phyloP scores from a whole-genome alignment of 805 yeast genomes.

The Candida verbasci region DNA sequence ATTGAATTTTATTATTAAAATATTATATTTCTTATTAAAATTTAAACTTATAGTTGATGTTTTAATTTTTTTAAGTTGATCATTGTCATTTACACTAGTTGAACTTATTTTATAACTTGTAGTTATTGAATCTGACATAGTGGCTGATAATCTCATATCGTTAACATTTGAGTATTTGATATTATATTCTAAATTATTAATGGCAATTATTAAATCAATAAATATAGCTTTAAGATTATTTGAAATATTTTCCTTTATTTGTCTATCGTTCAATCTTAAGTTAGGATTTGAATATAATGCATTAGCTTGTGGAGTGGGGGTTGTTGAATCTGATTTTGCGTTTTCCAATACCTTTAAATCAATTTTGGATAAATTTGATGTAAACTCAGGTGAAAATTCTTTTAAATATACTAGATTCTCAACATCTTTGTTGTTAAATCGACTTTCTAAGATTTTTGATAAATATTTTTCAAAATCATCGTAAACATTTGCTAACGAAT shows the following conservation, averaged over 20 bases:
- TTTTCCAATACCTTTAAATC: no score
- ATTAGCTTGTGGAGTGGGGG: no score
- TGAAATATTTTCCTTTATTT: conserved; percentile 30
- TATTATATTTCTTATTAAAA: conserved; percentile 17
- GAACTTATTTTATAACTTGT: conserved; percentile 9
- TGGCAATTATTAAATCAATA: conserved; percentile 38
- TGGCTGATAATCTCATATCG: conserved; percentile 14
- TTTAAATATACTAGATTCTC: conserved; percentile 11
- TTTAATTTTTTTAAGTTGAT: conserved; percentile 10
- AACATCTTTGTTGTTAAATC: conserved; percentile 5
- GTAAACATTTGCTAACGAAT: conserved; percentile 9
- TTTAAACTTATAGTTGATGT: conserved; percentile 17
- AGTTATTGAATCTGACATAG: conserved; percentile 12
- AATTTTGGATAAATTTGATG: conserved; percentile 8
- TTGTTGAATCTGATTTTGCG: neutral
- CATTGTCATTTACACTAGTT: conserved; percentile 11
- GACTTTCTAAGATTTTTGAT: conserved; percentile 2
- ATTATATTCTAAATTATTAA: conserved; percentile 17
- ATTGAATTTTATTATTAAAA: conserved; percentile 21
- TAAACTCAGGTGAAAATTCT: conserved; percentile 10
- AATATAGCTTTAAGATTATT: conserved; percentile 31
- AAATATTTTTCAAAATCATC: conserved; percentile 10
- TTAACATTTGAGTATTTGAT: conserved; percentile 30
- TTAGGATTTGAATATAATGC: neutral
- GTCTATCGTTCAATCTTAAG: conserved; percentile 21